Conservation (phyloP, 139 green algal species). For the Chlorella sp. region DNA sequence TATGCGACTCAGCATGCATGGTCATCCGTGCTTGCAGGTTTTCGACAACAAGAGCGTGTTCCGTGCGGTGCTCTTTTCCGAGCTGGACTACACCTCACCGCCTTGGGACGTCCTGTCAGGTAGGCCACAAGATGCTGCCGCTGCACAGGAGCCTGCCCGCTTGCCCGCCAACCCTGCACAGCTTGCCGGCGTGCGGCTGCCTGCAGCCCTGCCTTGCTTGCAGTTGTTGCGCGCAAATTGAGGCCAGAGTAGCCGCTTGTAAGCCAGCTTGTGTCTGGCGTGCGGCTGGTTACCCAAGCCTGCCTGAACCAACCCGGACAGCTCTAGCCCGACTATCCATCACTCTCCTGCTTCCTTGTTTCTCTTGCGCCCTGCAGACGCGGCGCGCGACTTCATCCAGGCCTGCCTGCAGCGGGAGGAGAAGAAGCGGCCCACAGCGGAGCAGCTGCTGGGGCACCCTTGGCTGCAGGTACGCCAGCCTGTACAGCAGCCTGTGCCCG, state of each 20-base stretch:
- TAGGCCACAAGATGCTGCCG: neutral
- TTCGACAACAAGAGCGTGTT: constrained; percentile 67
- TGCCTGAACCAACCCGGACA: neutral
- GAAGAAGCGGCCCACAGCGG: constrained; percentile 62
- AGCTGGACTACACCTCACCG: constrained; percentile 72
- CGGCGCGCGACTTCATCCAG: constrained; percentile 45
- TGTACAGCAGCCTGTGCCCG: too few species aligned
- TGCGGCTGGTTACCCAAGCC: too few species aligned
- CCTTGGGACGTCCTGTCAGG: constrained; percentile 65
- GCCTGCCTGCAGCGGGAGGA: constrained; percentile 71
- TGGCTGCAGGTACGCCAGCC: constrained; percentile 47
- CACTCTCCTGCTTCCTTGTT: neutral
- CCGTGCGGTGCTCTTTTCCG: constrained; percentile 69
- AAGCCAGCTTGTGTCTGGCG: too few species aligned
- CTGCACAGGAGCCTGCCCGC: neutral
- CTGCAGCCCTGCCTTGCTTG: neutral
- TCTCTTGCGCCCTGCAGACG: neutral
- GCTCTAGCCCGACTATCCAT: neutral
- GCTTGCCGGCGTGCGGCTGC: neutral
- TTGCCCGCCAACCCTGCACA: neutral
- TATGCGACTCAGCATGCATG: neutral
- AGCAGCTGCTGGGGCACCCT: constrained; percentile 72
- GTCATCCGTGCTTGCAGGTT: neutral
- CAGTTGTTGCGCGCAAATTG: too few species aligned
- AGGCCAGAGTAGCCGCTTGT: neutral